These are phyloP conservation scores for Pseudogymnoascus sp. DNA, from an alignment of 2,329 filamentous ascomycete genomes.

Conservation along the genomic window DNA sequence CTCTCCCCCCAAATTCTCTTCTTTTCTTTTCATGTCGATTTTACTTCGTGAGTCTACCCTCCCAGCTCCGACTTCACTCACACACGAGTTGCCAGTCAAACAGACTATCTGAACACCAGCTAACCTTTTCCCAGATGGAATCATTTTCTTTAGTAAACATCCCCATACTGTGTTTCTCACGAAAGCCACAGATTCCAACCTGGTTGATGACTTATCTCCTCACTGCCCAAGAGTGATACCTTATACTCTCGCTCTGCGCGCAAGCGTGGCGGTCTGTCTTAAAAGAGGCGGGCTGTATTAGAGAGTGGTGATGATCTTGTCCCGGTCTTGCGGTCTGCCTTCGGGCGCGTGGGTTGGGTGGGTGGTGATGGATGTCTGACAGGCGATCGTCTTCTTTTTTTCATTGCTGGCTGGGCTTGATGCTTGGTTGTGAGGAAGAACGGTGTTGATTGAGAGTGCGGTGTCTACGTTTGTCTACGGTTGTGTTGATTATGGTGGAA, in stretches of 20 bases:
- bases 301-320: conserved; percentile 93
- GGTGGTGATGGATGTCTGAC: conserved; percentile 87
- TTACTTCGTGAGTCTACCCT: conserved; percentile 19
- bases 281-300: conserved; percentile 49
- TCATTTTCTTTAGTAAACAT: conserved; percentile 97
- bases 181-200: conserved; percentile 90
- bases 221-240: conserved; percentile 82
- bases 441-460: not conserved
- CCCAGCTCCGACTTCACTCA: not conserved
- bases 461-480: not conserved
- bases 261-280: conserved; percentile 46
- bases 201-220: conserved; percentile 91
- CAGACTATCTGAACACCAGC: conserved; percentile 12
- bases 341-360: conserved; percentile 71
- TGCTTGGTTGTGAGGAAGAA: conserved; percentile 45
- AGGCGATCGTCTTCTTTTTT: conserved; percentile 46
- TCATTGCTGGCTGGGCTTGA: conserved; percentile 43
- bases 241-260: conserved; percentile 51
- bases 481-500: not conserved
- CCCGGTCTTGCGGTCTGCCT: conserved; percentile 62
- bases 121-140: conserved; percentile 45
- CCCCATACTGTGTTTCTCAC: conserved; percentile 81
- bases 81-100: not conserved
- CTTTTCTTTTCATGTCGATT: conserved; percentile 12
- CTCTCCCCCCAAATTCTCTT: not conserved